phyloP scores from a whole-genome alignment of 306 rosid genomes.

The Fragaria iinumae region DNA sequence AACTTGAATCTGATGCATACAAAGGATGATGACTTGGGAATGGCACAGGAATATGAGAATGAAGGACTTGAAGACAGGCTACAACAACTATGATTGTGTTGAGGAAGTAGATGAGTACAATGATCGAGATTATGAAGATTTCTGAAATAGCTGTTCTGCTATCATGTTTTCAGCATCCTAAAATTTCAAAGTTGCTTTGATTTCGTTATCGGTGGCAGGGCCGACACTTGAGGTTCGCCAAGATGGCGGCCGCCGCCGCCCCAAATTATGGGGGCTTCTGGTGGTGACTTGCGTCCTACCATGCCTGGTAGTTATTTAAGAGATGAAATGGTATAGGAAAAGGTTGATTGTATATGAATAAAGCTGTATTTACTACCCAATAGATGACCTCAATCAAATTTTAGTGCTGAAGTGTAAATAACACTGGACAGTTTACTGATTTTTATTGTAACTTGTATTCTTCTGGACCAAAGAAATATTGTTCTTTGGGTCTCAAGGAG shows the following conservation, averaged over 20 bases:
- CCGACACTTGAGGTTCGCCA: not conserved
- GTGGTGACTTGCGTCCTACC: not conserved
- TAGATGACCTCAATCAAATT: not conserved
- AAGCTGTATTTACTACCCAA: not conserved
- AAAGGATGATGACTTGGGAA: not conserved
- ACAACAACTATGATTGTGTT: not conserved
- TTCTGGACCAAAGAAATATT: not conserved
- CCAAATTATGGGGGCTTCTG: not conserved
- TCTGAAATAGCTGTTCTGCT: not conserved
- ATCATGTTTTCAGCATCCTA: not conserved
- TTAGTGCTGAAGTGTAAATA: not conserved
- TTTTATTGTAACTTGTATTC: not conserved
- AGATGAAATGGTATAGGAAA: not conserved
- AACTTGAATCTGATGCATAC: not conserved
- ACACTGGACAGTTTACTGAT: not conserved
- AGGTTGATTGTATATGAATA: not conserved
- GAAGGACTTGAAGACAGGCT: not conserved
- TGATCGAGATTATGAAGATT: constrained; percentile 13
- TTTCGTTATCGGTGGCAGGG: not conserved
- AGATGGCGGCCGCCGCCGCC: not conserved
- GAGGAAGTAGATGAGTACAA: constrained; percentile 19
- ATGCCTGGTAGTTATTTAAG: not conserved
- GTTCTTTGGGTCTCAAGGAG: not conserved
- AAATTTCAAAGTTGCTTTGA: not conserved
- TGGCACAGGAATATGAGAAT: not conserved